These are phyloP conservation scores for Penstemon davidsonii DNA, from an alignment of 257 asterid species.

Conservation along the genomic window DNA sequence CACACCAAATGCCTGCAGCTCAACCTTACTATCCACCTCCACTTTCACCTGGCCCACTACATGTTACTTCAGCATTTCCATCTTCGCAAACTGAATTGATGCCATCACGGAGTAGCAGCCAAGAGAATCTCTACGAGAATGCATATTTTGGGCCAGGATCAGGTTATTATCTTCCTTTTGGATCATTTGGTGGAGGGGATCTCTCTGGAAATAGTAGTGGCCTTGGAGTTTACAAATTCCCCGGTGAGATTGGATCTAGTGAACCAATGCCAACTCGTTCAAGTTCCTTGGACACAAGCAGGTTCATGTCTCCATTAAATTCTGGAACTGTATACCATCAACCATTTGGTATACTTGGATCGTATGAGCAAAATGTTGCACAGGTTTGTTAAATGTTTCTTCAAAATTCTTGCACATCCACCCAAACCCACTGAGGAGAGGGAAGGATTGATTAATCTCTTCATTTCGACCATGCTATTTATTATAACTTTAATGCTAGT, in stretches of 20 bases:
- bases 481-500: not conserved
- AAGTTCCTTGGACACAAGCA: slow-evolving; percentile 63
- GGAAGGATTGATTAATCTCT: not conserved
- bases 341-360: slow-evolving; percentile 86
- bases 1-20: slow-evolving; percentile 76
- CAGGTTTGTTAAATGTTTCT: slow-evolving; percentile 65
- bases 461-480: no score
- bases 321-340: slow-evolving; percentile 84
- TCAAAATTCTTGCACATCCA: slow-evolving; percentile 25
- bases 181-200: slow-evolving; percentile 82
- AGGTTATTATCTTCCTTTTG: slow-evolving; percentile 83
- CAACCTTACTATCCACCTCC: slow-evolving; percentile 75
- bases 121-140: slow-evolving; percentile 69
- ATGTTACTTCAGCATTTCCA: slow-evolving; percentile 62
- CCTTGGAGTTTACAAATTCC: slow-evolving; percentile 77
- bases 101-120: slow-evolving; percentile 71
- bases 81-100: slow-evolving; percentile 72
- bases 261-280: slow-evolving; percentile 68
- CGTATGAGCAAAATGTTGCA: slow-evolving; percentile 80
- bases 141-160: slow-evolving; percentile 75
- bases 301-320: slow-evolving; percentile 75
- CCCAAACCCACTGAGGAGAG: slow-evolving; percentile 14
- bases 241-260: slow-evolving; percentile 71
- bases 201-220: slow-evolving; percentile 69
- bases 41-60: slow-evolving; percentile 87